Evolutionary conservation across 208 protist genomes (phyloP), one percentile per base, ranked within the genome.

Genomic region (Trypanosoma lewisi): DNA sequence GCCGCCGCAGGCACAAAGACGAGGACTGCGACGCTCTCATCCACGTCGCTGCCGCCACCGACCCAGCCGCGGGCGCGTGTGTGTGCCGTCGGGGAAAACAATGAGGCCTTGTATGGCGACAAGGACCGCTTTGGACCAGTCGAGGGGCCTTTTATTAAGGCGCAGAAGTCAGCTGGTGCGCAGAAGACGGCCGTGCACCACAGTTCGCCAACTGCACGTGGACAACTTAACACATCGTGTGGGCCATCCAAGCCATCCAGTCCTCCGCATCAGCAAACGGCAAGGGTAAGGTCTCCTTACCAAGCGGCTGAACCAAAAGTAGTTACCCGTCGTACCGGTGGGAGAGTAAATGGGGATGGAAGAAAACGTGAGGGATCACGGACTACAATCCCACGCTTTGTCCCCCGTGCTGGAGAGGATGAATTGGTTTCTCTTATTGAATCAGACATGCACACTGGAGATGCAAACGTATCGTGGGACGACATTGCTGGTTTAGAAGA

Each of bases 401-500:
- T 52, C 2, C 67, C 77, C 1, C 83, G 89, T 7, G 36, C 78
- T 0, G 89, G 89, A 6, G 89, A 95, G 59, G 85, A 95, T 55
- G 86, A 90, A 49, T 74, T 95, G 0, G 84, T 89, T 44, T 70
- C 84, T 41, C 75, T 93, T 37, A 92, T 95, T 45, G 89, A 91
- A 60, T 82, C 71, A 5, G 89, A 95, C 52, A 95, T 95, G 85
- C 73, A 89, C 65, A 77, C 89, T 5, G 73, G 72, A 34, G 73
- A 71, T 23, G 69, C 89, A 54, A 56, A 70, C 17, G 80, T 94
- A 27, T 75, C 80, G 51, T 97, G 86, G 87, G 76, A 89, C 45
- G 90, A 97, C 65, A 91, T 97, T 56, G 90, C 89, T 16, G 95
- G 93, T 19, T 77, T 95, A 2, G 78, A 94, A 21, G 84, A 94